Percentiles rank a stretch among this genome's conserved stretches.
These are phyloP conservation scores for Arctium minus DNA, from an alignment of 129 eudicot genomes.

Conservation along the genomic window DNA sequence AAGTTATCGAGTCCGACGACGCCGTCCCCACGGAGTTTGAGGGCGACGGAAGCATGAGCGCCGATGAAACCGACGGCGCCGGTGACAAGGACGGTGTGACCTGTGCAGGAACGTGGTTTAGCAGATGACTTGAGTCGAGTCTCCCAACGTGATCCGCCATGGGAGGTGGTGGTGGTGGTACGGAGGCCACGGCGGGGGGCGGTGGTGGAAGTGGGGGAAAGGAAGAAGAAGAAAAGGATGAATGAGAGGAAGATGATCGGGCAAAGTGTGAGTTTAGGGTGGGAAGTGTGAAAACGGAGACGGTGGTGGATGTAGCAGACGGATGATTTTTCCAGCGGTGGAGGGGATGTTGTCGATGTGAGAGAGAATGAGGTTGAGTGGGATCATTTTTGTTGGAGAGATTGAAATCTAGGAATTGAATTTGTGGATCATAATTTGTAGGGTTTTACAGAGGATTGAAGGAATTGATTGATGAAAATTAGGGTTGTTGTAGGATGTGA, in stretches of 20 bases:
- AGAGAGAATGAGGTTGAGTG: conserved; percentile 35
- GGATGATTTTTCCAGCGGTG: conserved; percentile 44
- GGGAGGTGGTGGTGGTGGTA: not conserved
- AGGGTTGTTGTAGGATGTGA: conserved; percentile 13
- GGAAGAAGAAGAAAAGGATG: conserved; percentile 32
- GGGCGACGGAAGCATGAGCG: conserved; percentile 39
- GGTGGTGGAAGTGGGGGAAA: conserved; percentile 37
- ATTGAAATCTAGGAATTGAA: not conserved
- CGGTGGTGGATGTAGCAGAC: conserved; percentile 35
- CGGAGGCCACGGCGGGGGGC: conserved; percentile 31
- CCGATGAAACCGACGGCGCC: conserved; percentile 61
- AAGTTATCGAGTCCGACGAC: conserved; percentile 57
- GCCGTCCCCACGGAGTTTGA: conserved; percentile 52
- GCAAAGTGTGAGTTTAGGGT: conserved; percentile 53
- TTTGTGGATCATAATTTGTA: no score
- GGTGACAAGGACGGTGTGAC: conserved; percentile 46
- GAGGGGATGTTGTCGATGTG: conserved; percentile 44
- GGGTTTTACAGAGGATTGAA: not conserved
- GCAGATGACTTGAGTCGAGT: conserved; percentile 42
- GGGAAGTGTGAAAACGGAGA: conserved; percentile 41
- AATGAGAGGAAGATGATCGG: conserved; percentile 39
- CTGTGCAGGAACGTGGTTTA: conserved; percentile 25
- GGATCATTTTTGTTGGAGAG: conserved; percentile 25
- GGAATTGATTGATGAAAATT: not conserved
- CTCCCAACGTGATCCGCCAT: conserved; percentile 40